Base-by-base conservation (phyloP, 345 rosid species). In the Populus alba region DNA sequence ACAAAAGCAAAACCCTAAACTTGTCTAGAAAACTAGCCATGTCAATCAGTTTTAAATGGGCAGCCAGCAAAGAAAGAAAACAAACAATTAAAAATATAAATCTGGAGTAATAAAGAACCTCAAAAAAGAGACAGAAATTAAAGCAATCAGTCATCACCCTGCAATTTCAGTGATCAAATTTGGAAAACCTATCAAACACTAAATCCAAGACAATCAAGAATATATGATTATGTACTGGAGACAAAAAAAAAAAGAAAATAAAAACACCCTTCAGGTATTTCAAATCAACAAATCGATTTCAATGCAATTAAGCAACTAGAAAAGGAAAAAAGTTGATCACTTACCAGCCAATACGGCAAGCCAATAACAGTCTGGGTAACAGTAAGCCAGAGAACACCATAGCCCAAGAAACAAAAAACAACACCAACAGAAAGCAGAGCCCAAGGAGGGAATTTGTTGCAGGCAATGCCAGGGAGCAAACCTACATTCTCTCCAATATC, bases 401-500 rank as follows among this genome's bases (percentile, higher is more conserved):
- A 96, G 11, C 99, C 99, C 66, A 90, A 75, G 86, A 92, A 94
- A 81, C 98, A 96, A 76, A 83, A 57, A 51, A 85, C 79, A 65
- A 82, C 85, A 51, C 99, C 99, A 37, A 90, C 83, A 73, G 87
- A 80, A 39, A 96, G 88, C 72, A 96, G 87, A 78, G 89, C 77
- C 99, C 99, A 94, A 27, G 97, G 97, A 59, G 97, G 97, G 77
- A 94, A 89, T 89, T 89, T 92, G 85, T 94, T 96, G 83, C 94
- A 91, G 22, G 92, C 95, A 78, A 90, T 83, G 1, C 99, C 99
- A 31, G 98, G 94, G 31, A 94, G 89, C 11, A 96, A 77, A 0
- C 99, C 98, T 77, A 94, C 78, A 75, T 87, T 96, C 84, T 94
- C 99, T 17, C 99, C 98, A 45, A 96, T 72, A 83, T 96, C 99